Base-by-base conservation (phyloP, 1,284 basidiomycete species). In the Rhodotorula sp. region DNA sequence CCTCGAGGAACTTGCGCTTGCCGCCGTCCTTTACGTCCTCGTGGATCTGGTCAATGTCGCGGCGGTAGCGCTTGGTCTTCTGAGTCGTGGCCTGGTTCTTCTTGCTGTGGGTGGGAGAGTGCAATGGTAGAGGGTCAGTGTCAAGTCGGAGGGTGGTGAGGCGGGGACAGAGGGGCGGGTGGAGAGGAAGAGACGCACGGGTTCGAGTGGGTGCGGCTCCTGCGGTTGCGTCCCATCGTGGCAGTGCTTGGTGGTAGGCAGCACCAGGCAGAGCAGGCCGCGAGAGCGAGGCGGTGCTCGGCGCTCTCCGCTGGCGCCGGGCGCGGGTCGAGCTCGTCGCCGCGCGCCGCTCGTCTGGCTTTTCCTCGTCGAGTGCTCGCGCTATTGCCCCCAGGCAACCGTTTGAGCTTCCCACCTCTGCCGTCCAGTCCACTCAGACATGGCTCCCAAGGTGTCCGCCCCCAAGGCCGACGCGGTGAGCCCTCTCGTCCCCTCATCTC, bases 31-130 rank as follows among this genome's bases (percentile, higher is more conserved):
- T 72, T 25, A 76, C 9, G 66, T 76, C 75, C 3, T 69, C 71
- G 66, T 71, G 71, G 49, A 76, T 76, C 66, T 74, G 75, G 67
- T 76, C 75, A 9, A 76, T 55, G 56, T 71, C 68, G 34, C 75
- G 63, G 17, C 63, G 46, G 61, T 71, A 76, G 3, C 75, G 64
- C 16, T 64, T 61, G 34, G 71, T 71, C 67, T 76, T 76, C 13
- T 63, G 58, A 10, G 59, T 60, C 19, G 71, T 72, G 0, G 64
- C 75, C 60, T 76, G 75, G 54, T 76, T 76, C 75, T 76, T 76
- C 48, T 71, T 73, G 48, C 75, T 76, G 61, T 4, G 55, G 16
- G 56, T 8, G 12, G 19, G 21, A 19, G 7, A 25, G 4, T 13
- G 27, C 21, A 9, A 34, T 5, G 48, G 9, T 4, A 8, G 17